Conservation (phyloP, 164 flowering plant species). For the Vitis rotundifolia region DNA sequence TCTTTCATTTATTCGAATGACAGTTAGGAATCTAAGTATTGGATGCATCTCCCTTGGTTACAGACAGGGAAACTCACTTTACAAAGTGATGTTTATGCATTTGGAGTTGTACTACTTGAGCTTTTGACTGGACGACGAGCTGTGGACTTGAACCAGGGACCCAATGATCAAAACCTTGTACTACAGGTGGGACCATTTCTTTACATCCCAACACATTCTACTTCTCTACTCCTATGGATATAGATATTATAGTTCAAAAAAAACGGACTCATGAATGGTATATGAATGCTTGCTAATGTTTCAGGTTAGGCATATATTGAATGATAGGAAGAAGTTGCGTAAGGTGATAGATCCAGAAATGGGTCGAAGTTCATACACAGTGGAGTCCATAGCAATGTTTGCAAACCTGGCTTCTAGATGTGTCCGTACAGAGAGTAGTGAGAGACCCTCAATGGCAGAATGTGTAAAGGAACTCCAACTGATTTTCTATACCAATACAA, state of each 20-base stretch:
- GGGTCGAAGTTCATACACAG: constrained; percentile 61
- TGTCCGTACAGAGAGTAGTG: constrained; percentile 73
- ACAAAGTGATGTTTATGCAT: constrained; percentile 97
- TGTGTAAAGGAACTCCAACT: constrained; percentile 81
- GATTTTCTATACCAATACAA: constrained; percentile 54
- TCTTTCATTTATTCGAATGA: no score
- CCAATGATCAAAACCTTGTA: constrained; percentile 83
- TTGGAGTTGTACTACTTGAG: constrained; percentile 96
- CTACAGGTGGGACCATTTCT: constrained; percentile 53
- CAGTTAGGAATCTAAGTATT: neutral
- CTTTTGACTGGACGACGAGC: constrained; percentile 94
- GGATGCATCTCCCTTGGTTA: constrained; percentile 15
- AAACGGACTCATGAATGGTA: neutral
- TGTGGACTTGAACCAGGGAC: constrained; percentile 81
- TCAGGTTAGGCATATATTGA: constrained; percentile 81
- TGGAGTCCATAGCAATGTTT: constrained; percentile 80
- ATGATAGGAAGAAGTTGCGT: constrained; percentile 74
- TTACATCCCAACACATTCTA: neutral
- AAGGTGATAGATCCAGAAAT: constrained; percentile 86
- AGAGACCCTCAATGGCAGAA: constrained; percentile 82
- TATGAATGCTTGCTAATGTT: neutral
- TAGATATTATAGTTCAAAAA: no score
- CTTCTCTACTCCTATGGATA: neutral
- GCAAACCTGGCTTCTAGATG: constrained; percentile 95
- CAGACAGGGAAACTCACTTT: constrained; percentile 97